A percentile compares a stretch with the other conserved stretches of the same genome.
phyloP scores from a whole-genome alignment of 768 basidiomycete species.

The Tylopilus balloui region DNA sequence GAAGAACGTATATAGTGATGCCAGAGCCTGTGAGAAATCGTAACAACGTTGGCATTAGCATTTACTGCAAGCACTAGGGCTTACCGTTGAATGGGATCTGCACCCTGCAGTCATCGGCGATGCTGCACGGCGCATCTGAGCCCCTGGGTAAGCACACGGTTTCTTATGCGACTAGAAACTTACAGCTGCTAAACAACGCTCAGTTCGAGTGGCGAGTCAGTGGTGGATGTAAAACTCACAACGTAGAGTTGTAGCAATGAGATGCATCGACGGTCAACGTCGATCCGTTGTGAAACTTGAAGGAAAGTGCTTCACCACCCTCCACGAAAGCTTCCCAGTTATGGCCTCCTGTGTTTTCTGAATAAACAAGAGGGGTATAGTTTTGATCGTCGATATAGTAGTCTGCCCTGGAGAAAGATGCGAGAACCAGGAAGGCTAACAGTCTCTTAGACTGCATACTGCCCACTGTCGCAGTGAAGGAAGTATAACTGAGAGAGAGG shows the following conservation, averaged over 20 bases:
- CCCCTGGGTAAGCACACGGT: background rate
- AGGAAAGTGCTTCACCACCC: constrained; percentile 11
- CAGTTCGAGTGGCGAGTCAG: background rate
- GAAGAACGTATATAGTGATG: constrained; percentile 17
- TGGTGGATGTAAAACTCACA: constrained; percentile 4
- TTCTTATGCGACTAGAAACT: background rate
- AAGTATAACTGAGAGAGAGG: background rate
- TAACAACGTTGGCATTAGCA: background rate
- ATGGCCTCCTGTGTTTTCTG: constrained; percentile 9
- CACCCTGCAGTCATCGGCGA: constrained; percentile 12
- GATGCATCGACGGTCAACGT: constrained; percentile 13
- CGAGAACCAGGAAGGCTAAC: background rate
- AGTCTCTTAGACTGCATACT: constrained; percentile 6
- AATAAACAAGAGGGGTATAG: constrained; percentile 8
- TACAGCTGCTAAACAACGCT: constrained; percentile 7
- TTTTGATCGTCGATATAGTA: constrained; percentile 20
- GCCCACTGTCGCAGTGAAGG: background rate
- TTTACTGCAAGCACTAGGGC: background rate
- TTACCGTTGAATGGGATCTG: constrained; percentile 15
- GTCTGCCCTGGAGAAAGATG: constrained; percentile 6
- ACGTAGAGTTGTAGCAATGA: constrained; percentile 14
- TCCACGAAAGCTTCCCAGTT: constrained; percentile 10
- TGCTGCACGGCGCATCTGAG: constrained; percentile 10
- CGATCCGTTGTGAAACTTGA: constrained; percentile 7
- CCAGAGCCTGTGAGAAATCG: constrained; percentile 12